Percentiles rank a stretch among this genome's conserved stretches.
phyloP scores from a whole-genome alignment of 768 basidiomycete genomes.

The Cantharellus cinnabarinus region DNA sequence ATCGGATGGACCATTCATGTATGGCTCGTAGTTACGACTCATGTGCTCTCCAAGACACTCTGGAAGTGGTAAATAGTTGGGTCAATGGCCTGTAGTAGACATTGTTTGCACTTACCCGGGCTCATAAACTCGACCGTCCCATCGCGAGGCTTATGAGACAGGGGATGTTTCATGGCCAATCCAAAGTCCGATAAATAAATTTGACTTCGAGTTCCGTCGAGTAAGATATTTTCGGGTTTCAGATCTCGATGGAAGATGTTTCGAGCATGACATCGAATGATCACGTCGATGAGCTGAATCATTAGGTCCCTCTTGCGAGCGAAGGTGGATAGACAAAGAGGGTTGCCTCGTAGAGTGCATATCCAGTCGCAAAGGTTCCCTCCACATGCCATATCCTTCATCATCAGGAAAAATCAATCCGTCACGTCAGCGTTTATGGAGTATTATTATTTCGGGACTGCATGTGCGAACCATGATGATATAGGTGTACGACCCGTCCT shows the following conservation, averaged over 20 bases:
- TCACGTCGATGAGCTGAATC: conserved; percentile 79
- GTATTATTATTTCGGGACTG: not conserved
- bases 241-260: conserved; percentile 93
- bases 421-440: no score
- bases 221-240: conserved; percentile 91
- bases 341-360: not conserved
- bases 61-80: no score
- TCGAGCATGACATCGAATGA: conserved; percentile 74
- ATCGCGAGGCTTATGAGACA: conserved; percentile 15
- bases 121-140: conserved; percentile 22
- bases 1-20: conserved; percentile 38
- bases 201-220: conserved; percentile 57
- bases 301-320: conserved; percentile 35
- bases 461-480: conserved; percentile 42
- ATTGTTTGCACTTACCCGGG: conserved; percentile 15
- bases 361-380: no score
- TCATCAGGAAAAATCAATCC: no score
- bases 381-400: no score
- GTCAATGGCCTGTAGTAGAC: no score
- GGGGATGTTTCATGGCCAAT: conserved; percentile 19
- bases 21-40: conserved; percentile 6
- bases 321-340: not conserved
- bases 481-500: conserved; percentile 41
- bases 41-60: no score
- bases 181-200: conserved; percentile 95